Percentiles rank a stretch among this genome's conserved stretches.
phyloP scores from a whole-genome alignment of 1,139 yeast genomes.

The Yarrowia galli region DNA sequence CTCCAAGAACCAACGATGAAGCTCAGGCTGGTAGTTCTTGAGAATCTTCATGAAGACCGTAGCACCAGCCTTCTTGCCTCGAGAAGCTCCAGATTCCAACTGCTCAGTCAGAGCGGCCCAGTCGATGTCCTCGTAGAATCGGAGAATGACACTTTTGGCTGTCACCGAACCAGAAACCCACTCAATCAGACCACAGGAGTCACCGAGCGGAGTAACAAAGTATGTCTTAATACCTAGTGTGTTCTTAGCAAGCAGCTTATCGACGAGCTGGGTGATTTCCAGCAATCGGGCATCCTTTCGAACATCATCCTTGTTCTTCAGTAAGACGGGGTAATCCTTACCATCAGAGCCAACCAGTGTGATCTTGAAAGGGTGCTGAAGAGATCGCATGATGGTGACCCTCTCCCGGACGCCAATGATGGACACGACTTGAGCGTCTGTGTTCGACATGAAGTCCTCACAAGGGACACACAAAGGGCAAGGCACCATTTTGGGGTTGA shows the following conservation, averaged over 20 bases:
- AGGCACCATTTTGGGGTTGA: constrained; percentile 61
- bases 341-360: constrained; percentile 83
- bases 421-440: constrained; percentile 56
- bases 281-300: constrained; percentile 94
- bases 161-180: constrained; percentile 90
- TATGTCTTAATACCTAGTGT: constrained; percentile 77
- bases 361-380: constrained; percentile 86
- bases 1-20: constrained; percentile 87
- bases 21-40: constrained; percentile 68
- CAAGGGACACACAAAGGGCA: constrained; percentile 83
- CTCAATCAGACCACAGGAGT: constrained; percentile 88
- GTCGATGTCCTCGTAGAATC: constrained; percentile 53
- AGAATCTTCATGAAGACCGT: constrained; percentile 43
- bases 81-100: constrained; percentile 1
- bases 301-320: constrained; percentile 89
- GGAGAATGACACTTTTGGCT: constrained; percentile 68
- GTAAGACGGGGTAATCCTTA: constrained; percentile 69
- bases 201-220: constrained; percentile 88
- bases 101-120: constrained; percentile 39
- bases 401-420: constrained; percentile 59
- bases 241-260: constrained; percentile 70
- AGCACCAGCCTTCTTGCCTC: constrained; percentile 12
- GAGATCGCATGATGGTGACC: constrained; percentile 75
- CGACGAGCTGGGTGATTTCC: constrained; percentile 90
- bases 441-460: constrained; percentile 71